Evolutionary conservation across 2,329 filamentous ascomycete genomes (phyloP), one percentile per base, ranked within the genome.

Genomic region (Plenodomus biglobosus): DNA sequence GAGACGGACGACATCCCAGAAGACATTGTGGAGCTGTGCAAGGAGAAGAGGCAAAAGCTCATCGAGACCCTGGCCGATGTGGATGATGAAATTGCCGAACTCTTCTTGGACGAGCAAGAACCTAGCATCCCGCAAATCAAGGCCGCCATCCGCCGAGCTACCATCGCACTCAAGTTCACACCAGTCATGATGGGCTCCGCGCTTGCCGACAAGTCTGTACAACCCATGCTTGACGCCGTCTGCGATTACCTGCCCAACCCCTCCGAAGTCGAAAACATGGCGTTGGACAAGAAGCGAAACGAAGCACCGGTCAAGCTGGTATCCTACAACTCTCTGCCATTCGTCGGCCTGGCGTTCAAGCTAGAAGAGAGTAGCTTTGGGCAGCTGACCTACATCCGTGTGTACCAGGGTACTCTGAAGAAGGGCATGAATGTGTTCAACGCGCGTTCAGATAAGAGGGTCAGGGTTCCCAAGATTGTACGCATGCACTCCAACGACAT

Each of bases 401-500:
- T 99, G 48, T 99, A 99, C 77, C 94, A 99, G 75, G 94, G 94
- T 61, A 86, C 86, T 18, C 78, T 99, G 51, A 87, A 80, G 71
- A 97, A 96, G 80, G 90, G 92, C 41, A 82, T 87, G 68, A 90
- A 92, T 70, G 85, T 99, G 46, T 96, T 87, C 82, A 99, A 97
- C 75, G 92, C 92, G 8, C 86, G 92, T 62, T 95, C 85, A 56
- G 88, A 92, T 73, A 96, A 96, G 81, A 96, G 92, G 79, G 87
- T 99, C 70, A 92, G 95, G 75, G 87, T 99, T 48, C 94, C 94
- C 17, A 88, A 92, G 68, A 97, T 99, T 65, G 94, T 99, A 54
- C 90, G 94, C 55, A 99, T 99, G 94, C 94, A 99, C 79, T 96
- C 92, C 38, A 96, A 97, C 70, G 94, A 99, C 69, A 96, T 99